Percentiles rank a stretch among this genome's conserved stretches.
Evolutionary conservation across 2,329 filamentous ascomycete genomes (phyloP).

Genomic region (Aspergillus pseudoglaucus): DNA sequence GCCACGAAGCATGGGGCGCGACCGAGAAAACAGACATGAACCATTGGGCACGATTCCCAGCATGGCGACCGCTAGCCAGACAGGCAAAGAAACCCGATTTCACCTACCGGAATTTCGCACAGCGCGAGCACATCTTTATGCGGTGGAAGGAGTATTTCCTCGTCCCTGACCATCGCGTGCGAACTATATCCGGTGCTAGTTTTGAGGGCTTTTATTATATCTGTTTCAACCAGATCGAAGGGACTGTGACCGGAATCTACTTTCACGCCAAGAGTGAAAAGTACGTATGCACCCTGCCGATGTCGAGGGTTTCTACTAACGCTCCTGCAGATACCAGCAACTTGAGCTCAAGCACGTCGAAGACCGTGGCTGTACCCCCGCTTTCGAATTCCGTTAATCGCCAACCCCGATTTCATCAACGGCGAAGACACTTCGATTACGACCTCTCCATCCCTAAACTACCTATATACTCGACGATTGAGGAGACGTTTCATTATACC

Average conservation of each 20-base stretch:
- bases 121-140: slow-evolving; percentile 92
- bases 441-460: too few relatives aligned
- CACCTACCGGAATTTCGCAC: slow-evolving; percentile 61
- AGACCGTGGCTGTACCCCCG: slow-evolving; percentile 73
- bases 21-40: slow-evolving; percentile 84
- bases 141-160: slow-evolving; percentile 98
- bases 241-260: slow-evolving; percentile 86
- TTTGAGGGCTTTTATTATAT: slow-evolving; percentile 99
- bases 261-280: slow-evolving; percentile 98
- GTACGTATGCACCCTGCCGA: slow-evolving; percentile 49
- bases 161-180: slow-evolving; percentile 87
- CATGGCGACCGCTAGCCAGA: slow-evolving; percentile 71
- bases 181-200: slow-evolving; percentile 85
- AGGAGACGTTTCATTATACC: too few relatives aligned
- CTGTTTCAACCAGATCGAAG: slow-evolving; percentile 88
- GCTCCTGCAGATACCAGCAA: slow-evolving; percentile 70
- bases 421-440: background rate
- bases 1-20: slow-evolving; percentile 85
- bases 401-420: background rate
- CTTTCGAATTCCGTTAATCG: slow-evolving; percentile 73
- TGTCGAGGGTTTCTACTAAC: slow-evolving; percentile 5
- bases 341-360: slow-evolving; percentile 83
- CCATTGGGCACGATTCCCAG: slow-evolving; percentile 86
- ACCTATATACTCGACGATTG: background rate
- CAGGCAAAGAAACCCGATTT: slow-evolving; percentile 54